phyloP scores from a whole-genome alignment of 2,329 filamentous ascomycete genomes.

The Colletotrichum gigasporum region DNA sequence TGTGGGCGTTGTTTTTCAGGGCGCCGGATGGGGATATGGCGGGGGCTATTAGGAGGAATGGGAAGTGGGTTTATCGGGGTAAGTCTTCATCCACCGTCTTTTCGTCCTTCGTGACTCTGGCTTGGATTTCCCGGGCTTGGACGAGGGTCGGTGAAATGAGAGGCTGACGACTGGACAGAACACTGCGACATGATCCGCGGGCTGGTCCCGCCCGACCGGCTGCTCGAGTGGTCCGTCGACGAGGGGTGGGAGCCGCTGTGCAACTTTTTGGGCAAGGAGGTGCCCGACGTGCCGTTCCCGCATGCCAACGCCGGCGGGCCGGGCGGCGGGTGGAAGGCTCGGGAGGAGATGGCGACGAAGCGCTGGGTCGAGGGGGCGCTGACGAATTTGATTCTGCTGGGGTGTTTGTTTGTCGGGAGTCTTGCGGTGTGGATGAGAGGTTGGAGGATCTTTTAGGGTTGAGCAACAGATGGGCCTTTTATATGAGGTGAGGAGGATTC shows the following conservation, averaged over 20 bases:
- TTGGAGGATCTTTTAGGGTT: no score
- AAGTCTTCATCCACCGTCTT: background rate
- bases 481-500: background rate
- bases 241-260: constrained; percentile 54
- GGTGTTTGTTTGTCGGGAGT: background rate
- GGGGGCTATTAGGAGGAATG: constrained; percentile 38
- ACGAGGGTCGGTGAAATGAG: background rate
- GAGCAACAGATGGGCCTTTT: no score
- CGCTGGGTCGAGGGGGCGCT: constrained; percentile 27
- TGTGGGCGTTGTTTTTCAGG: constrained; percentile 42
- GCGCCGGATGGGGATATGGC: constrained; percentile 40
- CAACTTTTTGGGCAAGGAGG: constrained; percentile 46
- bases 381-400: constrained; percentile 16
- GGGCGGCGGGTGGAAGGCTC: constrained; percentile 19
- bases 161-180: constrained; percentile 32
- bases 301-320: constrained; percentile 38
- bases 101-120: background rate
- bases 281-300: constrained; percentile 46
- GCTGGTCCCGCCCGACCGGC: constrained; percentile 37
- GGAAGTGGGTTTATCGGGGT: constrained; percentile 38
- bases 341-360: constrained; percentile 27
- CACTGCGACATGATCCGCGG: constrained; percentile 44
- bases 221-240: constrained; percentile 47
- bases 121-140: background rate
- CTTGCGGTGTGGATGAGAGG: constrained; percentile 6